Evolutionary conservation across 1,139 yeast species (phyloP).

Genomic region (Taiozyma onychis): DNA sequence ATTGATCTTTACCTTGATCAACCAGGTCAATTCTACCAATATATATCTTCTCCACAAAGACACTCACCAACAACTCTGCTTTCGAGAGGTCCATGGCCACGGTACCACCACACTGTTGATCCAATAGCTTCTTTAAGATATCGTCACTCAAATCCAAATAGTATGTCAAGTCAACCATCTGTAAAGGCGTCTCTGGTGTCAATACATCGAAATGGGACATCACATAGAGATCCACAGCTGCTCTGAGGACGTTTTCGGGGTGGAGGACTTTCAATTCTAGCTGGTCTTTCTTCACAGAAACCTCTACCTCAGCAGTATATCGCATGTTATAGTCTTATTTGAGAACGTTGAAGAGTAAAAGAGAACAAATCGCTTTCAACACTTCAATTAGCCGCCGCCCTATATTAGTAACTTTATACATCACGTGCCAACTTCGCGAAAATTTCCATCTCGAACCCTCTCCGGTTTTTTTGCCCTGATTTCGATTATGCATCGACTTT

Average conservation of each 20-base stretch:
- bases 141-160: constrained; percentile 13
- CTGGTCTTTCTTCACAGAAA: not conserved
- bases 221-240: constrained; percentile 1
- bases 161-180: constrained; percentile 3
- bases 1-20: not conserved
- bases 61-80: constrained; percentile 26
- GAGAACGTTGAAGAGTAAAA: not conserved
- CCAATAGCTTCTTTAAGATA: constrained; percentile 21
- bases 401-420: not conserved
- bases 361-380: not conserved
- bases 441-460: too few species aligned
- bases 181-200: not conserved
- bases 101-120: not conserved
- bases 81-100: constrained; percentile 19
- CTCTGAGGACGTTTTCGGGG: not conserved
- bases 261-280: not conserved
- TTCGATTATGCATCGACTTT: constrained; percentile 8
- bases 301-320: not conserved
- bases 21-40: constrained; percentile 12
- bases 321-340: not conserved
- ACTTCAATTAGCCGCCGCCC: not conserved
- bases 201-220: not conserved
- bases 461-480: not conserved
- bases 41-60: constrained; percentile 23
- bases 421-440: not conserved